Evolutionary conservation across 495 filamentous ascomycete species (phyloP).

Genomic region (Paragyromitra xinjiangensis): DNA sequence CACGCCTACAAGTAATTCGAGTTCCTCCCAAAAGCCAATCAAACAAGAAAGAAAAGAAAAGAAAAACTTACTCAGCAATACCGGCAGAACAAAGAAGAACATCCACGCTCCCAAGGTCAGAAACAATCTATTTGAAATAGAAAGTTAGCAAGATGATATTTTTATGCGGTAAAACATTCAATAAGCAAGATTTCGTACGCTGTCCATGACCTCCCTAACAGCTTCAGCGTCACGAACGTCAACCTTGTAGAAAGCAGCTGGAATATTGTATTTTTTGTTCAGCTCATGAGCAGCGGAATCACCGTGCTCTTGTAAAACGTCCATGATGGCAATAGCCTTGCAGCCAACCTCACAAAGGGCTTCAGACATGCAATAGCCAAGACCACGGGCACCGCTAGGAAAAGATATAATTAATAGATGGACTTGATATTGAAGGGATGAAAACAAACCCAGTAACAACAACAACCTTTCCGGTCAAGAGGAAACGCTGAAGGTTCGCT

Average conservation of each 20-base stretch:
- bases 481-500: slow-evolving; percentile 61
- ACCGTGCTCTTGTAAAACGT: slow-evolving; percentile 77
- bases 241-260: slow-evolving; percentile 78
- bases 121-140: slow-evolving; percentile 46
- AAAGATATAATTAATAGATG: slow-evolving; percentile 5
- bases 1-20: slow-evolving; percentile 36
- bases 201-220: slow-evolving; percentile 63
- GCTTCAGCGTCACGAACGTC: slow-evolving; percentile 72
- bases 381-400: slow-evolving; percentile 74
- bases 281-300: slow-evolving; percentile 72
- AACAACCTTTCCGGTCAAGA: slow-evolving; percentile 71
- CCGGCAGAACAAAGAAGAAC: slow-evolving; percentile 85
- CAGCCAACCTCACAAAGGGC: slow-evolving; percentile 77
- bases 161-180: not conserved
- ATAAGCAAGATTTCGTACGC: slow-evolving; percentile 23
- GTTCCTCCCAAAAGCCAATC: slow-evolving; percentile 20
- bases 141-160: slow-evolving; percentile 19
- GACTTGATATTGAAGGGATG: slow-evolving; percentile 14
- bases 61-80: slow-evolving; percentile 72
- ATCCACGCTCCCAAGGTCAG: slow-evolving; percentile 71
- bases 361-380: slow-evolving; percentile 79
- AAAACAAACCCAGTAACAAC: slow-evolving; percentile 74
- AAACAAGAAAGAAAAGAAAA: slow-evolving; percentile 23
- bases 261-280: slow-evolving; percentile 71
- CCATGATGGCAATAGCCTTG: slow-evolving; percentile 76